These are phyloP conservation scores for Citeromyces siamensis DNA, from an alignment of 1,139 yeast species.

Conservation along the genomic window DNA sequence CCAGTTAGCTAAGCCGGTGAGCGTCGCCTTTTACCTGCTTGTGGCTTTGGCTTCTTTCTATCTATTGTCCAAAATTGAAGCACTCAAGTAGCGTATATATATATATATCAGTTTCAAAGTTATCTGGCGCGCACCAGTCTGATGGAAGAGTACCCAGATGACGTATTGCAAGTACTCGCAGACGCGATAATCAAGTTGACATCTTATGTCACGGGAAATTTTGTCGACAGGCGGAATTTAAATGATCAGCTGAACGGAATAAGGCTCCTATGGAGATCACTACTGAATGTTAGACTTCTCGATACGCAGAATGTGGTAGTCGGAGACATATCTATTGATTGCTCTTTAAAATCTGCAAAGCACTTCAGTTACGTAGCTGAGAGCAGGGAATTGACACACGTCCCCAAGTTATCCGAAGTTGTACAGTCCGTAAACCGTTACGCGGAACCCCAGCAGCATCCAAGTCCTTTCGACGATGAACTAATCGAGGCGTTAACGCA, in stretches of 20 bases:
- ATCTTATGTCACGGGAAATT: not conserved
- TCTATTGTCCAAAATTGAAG: slow-evolving; percentile 29
- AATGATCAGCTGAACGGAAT: not conserved
- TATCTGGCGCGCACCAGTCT: not conserved
- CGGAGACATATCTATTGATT: not conserved
- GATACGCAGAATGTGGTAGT: not conserved
- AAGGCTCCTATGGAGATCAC: not conserved
- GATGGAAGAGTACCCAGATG: not conserved
- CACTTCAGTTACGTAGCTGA: not conserved
- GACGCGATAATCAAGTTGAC: not conserved
- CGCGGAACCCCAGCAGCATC: not conserved
- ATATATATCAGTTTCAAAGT: too few species aligned
- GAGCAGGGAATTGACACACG: not conserved
- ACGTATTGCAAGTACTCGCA: not conserved
- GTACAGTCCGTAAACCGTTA: not conserved
- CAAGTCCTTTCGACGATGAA: not conserved
- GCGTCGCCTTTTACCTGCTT: slow-evolving; percentile 54
- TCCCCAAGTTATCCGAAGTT: not conserved
- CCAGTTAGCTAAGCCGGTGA: slow-evolving; percentile 52
- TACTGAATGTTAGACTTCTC: not conserved
- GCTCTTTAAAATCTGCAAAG: not conserved
- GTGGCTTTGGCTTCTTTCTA: slow-evolving; percentile 49
- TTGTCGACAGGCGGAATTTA: not conserved
- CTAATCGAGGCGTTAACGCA: not conserved
- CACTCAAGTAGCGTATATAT: slow-evolving; percentile 12